Evolutionary conservation across 2,329 filamentous ascomycete genomes (phyloP), one percentile per base, ranked within the genome.

Genomic region (Calonectria pteridis): DNA sequence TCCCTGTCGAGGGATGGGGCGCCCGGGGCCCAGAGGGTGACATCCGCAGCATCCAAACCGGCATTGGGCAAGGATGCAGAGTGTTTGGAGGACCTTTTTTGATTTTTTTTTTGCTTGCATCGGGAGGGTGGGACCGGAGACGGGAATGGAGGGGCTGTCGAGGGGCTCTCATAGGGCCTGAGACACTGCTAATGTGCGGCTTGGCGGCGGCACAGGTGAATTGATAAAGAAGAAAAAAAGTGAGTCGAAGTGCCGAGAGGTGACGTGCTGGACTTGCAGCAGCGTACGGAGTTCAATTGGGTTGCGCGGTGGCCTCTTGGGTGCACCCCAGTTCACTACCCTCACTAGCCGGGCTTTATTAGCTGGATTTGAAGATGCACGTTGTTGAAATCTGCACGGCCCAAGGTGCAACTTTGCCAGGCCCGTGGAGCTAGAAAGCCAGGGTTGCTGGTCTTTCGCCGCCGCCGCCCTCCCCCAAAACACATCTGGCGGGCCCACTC

Each of bases 401-500:
- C 51, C 51, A 43, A 70, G 49, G 33, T 67, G 62, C 62, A 59
- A 64, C 59, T 64, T 64, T 64, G 59, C 18, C n/a, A 64, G 59
- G 26, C 26, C 26, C 37, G 40, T 43, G 59, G 59, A 66, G 49
- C n/a, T 13, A 51, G 20, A 33, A 35, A 13, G 55, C 66, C 37
- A 49, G 66, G 66, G 65, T 68, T n/a, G 33, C n/a, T 68, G 49
- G 31, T 33, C 37, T 59, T 43, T 58, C 51, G 66, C 40, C 51
- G 50, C 49, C 26, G 46, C 65, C 46, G 26, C 65, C 40, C 62
- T 49, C 31, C 37, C 37, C 35, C 31, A 64, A 71, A 58, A 46
- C 40, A 31, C 73, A 63, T 64, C 73, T 65, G 58, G 65, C 50
- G 65, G 71, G 58, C 66, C 50, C 50, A 40, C 71, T 69, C 71